phyloP scores from a whole-genome alignment of 1,139 yeast genomes.

The Geotrichum reessii region DNA sequence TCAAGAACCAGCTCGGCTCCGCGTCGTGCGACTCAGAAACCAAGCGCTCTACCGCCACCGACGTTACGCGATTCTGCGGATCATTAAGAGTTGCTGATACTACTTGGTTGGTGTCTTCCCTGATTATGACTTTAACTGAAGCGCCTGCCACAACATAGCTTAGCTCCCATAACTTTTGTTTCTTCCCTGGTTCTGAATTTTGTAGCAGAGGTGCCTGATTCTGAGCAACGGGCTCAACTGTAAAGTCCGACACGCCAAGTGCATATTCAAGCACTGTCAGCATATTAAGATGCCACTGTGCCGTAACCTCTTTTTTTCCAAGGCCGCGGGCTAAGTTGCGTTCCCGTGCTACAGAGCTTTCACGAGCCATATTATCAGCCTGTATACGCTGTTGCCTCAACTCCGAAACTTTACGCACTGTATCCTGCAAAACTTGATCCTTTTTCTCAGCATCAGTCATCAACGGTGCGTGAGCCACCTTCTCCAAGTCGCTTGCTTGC shows the following conservation, averaged over 20 bases:
- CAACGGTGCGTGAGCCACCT: conserved; percentile 1
- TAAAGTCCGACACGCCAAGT: conserved; percentile 17
- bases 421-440: conserved; percentile 15
- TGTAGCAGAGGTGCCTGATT: neutral
- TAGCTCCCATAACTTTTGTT: neutral
- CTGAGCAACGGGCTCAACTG: conserved; percentile 3
- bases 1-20: neutral
- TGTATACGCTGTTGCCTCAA: neutral
- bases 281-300: conserved; percentile 25
- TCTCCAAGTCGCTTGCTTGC: neutral
- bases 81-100: conserved; percentile 5
- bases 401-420: neutral
- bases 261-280: conserved; percentile 18
- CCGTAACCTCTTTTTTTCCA: conserved; percentile 25
- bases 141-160: conserved; percentile 2
- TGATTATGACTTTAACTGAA: neutral
- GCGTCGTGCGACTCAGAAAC: neutral
- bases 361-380: conserved; percentile 17
- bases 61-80: neutral
- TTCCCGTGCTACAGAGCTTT: conserved; percentile 18
- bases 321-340: conserved; percentile 21
- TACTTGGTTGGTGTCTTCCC: neutral
- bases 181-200: too few species aligned
- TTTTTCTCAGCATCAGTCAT: conserved; percentile 21
- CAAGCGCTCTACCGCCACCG: neutral